phyloP scores from a whole-genome alignment of 495 filamentous ascomycete species.

The Aspergillus cavernicola region DNA sequence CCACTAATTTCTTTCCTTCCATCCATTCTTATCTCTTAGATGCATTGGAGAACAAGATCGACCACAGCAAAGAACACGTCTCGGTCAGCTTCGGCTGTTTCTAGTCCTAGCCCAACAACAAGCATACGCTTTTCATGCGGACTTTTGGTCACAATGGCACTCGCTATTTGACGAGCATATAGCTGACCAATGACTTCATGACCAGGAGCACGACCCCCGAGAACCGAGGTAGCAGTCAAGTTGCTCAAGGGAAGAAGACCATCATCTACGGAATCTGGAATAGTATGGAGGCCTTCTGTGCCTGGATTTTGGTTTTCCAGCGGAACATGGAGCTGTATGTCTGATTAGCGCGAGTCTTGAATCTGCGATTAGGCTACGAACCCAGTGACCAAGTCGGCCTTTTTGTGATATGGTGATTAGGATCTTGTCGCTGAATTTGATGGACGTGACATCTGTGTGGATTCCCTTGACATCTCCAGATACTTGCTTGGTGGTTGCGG shows the following conservation, averaged over 20 bases:
- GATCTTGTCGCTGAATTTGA: constrained; percentile 87
- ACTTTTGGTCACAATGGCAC: constrained; percentile 64
- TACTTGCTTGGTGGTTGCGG: constrained; percentile 66
- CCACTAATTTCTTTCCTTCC: neutral
- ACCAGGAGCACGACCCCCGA: constrained; percentile 77
- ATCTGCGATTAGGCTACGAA: constrained; percentile 34
- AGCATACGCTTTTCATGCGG: constrained; percentile 76
- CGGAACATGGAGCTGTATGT: constrained; percentile 80
- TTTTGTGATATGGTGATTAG: constrained; percentile 83
- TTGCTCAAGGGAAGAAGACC: constrained; percentile 70
- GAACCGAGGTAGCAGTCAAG: constrained; percentile 80
- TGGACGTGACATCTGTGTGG: constrained; percentile 64
- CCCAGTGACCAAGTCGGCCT: constrained; percentile 89
- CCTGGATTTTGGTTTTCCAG: constrained; percentile 63
- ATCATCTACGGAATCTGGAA: constrained; percentile 49
- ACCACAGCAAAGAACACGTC: constrained; percentile 80
- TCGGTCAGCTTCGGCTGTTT: constrained; percentile 55
- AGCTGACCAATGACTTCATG: constrained; percentile 83
- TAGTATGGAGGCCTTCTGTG: constrained; percentile 44
- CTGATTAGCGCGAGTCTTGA: constrained; percentile 17
- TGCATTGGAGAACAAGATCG: constrained; percentile 69
- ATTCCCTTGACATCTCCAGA: constrained; percentile 61
- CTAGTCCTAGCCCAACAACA: constrained; percentile 77
- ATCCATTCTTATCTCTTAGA: constrained; percentile 33
- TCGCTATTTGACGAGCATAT: constrained; percentile 83